Percentiles rank a stretch among this genome's conserved stretches.
Conservation (phyloP, 2,329 filamentous ascomycete genomes). For the Fusarium sp. region DNA sequence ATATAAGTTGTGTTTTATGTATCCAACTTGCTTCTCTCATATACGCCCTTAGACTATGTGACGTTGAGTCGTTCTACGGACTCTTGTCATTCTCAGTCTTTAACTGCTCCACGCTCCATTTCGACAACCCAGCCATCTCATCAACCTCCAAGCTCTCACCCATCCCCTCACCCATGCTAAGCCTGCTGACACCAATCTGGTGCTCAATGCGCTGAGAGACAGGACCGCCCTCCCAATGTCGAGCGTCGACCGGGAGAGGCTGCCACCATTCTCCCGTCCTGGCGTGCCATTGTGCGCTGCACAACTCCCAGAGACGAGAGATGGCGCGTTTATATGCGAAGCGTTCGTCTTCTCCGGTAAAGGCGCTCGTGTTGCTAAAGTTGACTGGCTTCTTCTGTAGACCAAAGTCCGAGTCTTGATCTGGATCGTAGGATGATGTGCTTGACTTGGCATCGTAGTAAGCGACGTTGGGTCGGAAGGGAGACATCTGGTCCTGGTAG, state of each 20-base stretch:
- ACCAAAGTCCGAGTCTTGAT: constrained; percentile 69
- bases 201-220: constrained; percentile 40
- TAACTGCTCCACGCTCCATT: constrained; percentile 52
- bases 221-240: constrained; percentile 72
- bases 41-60: not conserved
- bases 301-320: constrained; percentile 86
- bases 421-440: constrained; percentile 64
- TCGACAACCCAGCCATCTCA: constrained; percentile 54
- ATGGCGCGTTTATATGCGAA: constrained; percentile 85
- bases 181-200: not conserved
- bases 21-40: not conserved
- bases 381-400: constrained; percentile 60
- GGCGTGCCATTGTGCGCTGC: constrained; percentile 77
- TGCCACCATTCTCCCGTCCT: constrained; percentile 77
- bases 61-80: constrained; percentile 10
- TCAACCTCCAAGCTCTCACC: constrained; percentile 52
- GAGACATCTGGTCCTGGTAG: constrained; percentile 81
- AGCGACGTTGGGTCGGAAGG: constrained; percentile 83
- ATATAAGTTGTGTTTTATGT: not conserved
- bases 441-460: constrained; percentile 65
- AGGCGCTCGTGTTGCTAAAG: constrained; percentile 74
- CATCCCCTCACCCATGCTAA: constrained; percentile 45
- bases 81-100: constrained; percentile 40
- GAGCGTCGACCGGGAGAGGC: constrained; percentile 71
- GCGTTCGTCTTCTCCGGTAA: constrained; percentile 84